These are phyloP conservation scores for Urochloa ruziziensis DNA, from an alignment of 176 grass and related monocot species.

Conservation along the genomic window DNA sequence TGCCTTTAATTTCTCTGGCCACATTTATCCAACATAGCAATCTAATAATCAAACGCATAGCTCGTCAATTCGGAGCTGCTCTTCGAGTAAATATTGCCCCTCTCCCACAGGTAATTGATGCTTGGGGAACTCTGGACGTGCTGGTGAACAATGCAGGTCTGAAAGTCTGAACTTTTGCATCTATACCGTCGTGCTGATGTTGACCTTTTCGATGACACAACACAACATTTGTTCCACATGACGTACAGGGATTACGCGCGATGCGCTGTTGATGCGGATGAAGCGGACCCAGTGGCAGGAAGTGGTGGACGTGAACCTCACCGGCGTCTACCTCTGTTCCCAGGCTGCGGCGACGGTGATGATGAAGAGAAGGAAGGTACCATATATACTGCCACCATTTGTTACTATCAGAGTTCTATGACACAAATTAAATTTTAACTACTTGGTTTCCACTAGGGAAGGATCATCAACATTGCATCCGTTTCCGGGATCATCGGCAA, in stretches of 20 bases:
- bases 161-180: no score
- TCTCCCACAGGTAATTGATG: constrained; percentile 50
- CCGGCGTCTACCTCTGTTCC: constrained; percentile 87
- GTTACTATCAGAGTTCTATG: no score
- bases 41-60: neutral
- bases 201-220: no score
- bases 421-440: neutral
- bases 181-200: no score
- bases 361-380: constrained; percentile 85
- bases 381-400: no score
- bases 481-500: constrained; percentile 87
- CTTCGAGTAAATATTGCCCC: no score
- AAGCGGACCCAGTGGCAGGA: constrained; percentile 94
- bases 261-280: constrained; percentile 92
- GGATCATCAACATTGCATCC: constrained; percentile 86
- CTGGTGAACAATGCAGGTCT: constrained; percentile 96
- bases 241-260: constrained; percentile 75
- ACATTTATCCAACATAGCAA: neutral
- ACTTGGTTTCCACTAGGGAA: constrained; percentile 47
- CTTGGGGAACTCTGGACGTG: constrained; percentile 80
- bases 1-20: neutral
- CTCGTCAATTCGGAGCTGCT: neutral
- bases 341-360: constrained; percentile 79
- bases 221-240: neutral
- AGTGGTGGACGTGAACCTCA: constrained; percentile 93